Evolutionary conservation across 2,329 filamentous ascomycete species (phyloP).

Genomic region (Canariomyces notabilis): DNA sequence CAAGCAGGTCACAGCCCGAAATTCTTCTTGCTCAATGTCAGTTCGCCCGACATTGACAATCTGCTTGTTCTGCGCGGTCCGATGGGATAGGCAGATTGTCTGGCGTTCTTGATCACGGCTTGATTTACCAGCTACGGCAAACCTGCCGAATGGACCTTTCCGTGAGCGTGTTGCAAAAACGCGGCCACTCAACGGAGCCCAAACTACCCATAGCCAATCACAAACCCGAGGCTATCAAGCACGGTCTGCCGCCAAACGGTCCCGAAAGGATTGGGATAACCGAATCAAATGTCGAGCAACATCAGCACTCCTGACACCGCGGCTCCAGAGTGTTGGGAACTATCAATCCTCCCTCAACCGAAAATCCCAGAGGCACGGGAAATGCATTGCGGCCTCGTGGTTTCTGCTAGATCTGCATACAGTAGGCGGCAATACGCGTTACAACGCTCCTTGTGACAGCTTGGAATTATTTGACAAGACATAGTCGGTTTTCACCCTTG

Average conservation of each 20-base stretch:
- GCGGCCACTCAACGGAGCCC: constrained; percentile 4
- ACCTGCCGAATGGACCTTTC: constrained; percentile 14
- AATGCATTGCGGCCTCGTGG: constrained; percentile 9
- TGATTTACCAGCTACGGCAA: constrained; percentile 3
- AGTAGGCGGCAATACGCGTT: no score
- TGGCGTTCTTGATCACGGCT: constrained; percentile 3
- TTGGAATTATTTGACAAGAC: no score
- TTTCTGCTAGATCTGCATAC: constrained; percentile 11
- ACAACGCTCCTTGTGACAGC: no score
- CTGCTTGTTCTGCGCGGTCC: constrained; percentile 2
- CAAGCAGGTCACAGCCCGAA: not conserved
- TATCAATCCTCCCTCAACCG: constrained; percentile 1
- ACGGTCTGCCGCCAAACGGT: constrained; percentile 1
- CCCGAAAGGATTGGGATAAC: constrained; percentile 11
- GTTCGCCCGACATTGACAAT: not conserved
- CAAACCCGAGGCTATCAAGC: constrained; percentile 10
- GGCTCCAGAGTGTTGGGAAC: constrained; percentile 14
- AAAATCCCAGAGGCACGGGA: constrained; percentile 9
- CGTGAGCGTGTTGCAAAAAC: constrained; percentile 9
- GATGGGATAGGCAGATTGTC: constrained; percentile 4
- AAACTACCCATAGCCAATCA: constrained; percentile 17
- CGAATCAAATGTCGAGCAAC: constrained; percentile 4
- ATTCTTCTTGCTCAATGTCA: not conserved
- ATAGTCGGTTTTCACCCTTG: no score
- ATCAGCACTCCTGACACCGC: constrained; percentile 17